A percentile compares a stretch with the other conserved stretches of the same genome.
These are phyloP conservation scores for Termitomyces sp. DNA, from an alignment of 768 basidiomycete species.

Conservation along the genomic window DNA sequence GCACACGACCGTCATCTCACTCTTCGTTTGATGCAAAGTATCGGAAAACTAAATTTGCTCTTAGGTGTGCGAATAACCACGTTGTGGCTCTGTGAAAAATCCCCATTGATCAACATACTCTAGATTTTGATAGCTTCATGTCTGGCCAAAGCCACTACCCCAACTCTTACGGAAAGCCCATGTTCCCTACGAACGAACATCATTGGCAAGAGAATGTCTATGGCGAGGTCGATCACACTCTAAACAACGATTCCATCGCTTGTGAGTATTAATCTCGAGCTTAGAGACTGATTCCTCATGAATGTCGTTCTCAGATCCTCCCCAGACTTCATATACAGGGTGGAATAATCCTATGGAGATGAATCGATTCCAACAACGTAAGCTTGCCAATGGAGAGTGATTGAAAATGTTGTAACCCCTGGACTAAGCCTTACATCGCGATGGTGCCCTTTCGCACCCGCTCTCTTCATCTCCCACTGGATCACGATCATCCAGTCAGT, in stretches of 20 bases:
- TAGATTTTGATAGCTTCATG: slow-evolving; percentile 11
- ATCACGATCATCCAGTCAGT: slow-evolving; percentile 5
- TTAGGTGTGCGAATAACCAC: slow-evolving; percentile 3
- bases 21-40: slow-evolving; percentile 10
- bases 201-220: neutral
- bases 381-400: neutral
- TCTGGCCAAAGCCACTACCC: slow-evolving; percentile 4
- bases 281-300: neutral
- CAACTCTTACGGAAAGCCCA: slow-evolving; percentile 5
- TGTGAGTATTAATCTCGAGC: neutral
- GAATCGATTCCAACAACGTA: slow-evolving; percentile 7
- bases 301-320: neutral
- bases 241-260: neutral
- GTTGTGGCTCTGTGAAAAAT: neutral
- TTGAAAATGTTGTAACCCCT: neutral
- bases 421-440: neutral
- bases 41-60: slow-evolving; percentile 1
- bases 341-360: slow-evolving; percentile 2
- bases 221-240: neutral
- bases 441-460: neutral
- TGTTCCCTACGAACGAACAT: slow-evolving; percentile 2
- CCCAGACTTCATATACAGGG: neutral
- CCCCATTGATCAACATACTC: neutral
- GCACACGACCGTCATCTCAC: neutral
- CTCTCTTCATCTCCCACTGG: neutral